Base-by-base conservation (phyloP, 306 rosid genomes). In the Trifolium repens region DNA sequence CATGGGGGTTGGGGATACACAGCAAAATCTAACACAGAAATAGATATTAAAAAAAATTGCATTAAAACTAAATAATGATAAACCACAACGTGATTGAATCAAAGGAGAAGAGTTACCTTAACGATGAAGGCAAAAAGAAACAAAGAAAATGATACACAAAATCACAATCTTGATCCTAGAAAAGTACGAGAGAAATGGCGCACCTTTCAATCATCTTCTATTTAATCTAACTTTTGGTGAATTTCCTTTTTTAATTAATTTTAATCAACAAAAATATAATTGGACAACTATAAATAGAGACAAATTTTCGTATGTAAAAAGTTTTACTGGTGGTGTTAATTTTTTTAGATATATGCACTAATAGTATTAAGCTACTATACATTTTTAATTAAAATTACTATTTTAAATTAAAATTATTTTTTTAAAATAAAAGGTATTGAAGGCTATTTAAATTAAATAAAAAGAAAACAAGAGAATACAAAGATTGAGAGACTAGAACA, bases 31-130 rank as follows among this genome's bases (percentile, higher is more conserved):
- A 9, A 63, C 67, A 10, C 58, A 26, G 40, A 65, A 76, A 75
- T 81, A 72, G 5, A 17, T 75, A 17, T 14, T 16, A 39, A 63
- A 12, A 47, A 71, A 72, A 60, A 16, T 15, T 14, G 40, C 11
- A 67, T 42, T 14, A 49, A 50, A 32, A 50, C 50, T 39, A 19
- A 26, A 26, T 8, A 74, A 44, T 11, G 16, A 66, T 8, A 27
- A 59, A 66, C 27, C 34, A 26, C 14, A 53, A 73, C 44, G 35
- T 30, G 49, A 55, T 49, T 66, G 40, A 17, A 39, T n/a, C 16
- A 12, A 22, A 70, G 37, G 40, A 39, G 40, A 43, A 35, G 35
- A 54, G 60, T 52, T 70, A 67, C 81, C 59, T 84, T 66, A 58
- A 67, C 52, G 9, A 7, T 49, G 27, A 55, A n/a, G 67, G 35